Evolutionary conservation across 768 basidiomycete genomes (phyloP).

Genomic region (Heimioporus sp.): DNA sequence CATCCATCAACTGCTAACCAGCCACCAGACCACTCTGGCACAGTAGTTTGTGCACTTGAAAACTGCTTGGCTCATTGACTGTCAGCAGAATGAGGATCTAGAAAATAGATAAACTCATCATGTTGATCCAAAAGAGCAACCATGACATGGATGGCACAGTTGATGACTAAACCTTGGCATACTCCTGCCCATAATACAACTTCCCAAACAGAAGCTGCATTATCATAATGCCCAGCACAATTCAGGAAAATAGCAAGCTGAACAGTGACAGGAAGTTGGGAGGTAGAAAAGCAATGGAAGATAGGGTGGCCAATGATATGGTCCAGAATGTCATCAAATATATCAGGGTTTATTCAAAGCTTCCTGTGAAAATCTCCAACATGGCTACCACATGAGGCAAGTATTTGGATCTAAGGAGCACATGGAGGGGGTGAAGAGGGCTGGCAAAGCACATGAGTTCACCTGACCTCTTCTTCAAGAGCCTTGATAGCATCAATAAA

Average conservation of each 20-base stretch:
- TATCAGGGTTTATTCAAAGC: not conserved
- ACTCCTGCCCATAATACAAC: conserved; percentile 14
- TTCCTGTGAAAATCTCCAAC: not conserved
- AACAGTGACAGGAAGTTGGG: conserved; percentile 1
- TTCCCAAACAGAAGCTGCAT: conserved; percentile 10
- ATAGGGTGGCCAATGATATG: too few relatives aligned
- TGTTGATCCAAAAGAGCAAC: conserved; percentile 16
- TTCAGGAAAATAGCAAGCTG: conserved; percentile 6
- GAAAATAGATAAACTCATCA: conserved; percentile 8
- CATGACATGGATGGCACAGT: conserved; percentile 20
- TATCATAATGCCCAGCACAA: conserved; percentile 2
- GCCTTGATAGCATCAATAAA: too few relatives aligned
- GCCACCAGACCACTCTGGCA: too few relatives aligned
- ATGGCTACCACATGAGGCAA: not conserved
- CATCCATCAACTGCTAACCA: too few relatives aligned
- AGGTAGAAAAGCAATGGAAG: not conserved
- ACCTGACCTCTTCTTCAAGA: conserved; percentile 18
- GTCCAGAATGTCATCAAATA: conserved; percentile 3
- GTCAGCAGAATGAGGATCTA: too few relatives aligned
- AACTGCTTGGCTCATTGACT: too few relatives aligned
- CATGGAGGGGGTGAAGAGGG: not conserved
- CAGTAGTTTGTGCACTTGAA: too few relatives aligned
- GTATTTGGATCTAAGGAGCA: not conserved
- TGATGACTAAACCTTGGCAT: conserved; percentile 14
- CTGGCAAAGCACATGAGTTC: not conserved